These are phyloP conservation scores for Kazachstania bromeliacearum DNA, from an alignment of 805 yeast species.

Conservation along the genomic window DNA sequence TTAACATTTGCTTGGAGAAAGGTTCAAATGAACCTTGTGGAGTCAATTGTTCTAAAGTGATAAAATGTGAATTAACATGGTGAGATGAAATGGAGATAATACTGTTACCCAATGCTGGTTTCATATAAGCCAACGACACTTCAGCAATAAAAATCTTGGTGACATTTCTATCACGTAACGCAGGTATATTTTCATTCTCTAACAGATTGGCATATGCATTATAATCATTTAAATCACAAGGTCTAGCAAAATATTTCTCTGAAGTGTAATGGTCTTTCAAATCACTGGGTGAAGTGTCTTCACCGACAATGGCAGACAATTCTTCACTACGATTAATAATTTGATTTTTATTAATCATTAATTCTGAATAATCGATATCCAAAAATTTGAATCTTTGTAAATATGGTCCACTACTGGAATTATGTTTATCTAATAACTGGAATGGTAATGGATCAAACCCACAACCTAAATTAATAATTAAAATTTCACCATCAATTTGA, in stretches of 20 bases:
- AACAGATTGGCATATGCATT: conserved; percentile 28
- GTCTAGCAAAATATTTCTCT: conserved; percentile 44
- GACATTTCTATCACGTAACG: conserved; percentile 20
- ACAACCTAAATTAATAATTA: conserved; percentile 65
- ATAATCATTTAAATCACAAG: conserved; percentile 55
- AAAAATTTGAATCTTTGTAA: conserved; percentile 39
- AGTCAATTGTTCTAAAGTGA: conserved; percentile 60
- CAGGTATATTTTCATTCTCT: conserved; percentile 5
- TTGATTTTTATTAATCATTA: conserved; percentile 45
- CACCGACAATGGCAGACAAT: conserved; percentile 37
- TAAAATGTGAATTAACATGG: conserved; percentile 46
- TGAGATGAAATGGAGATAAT: conserved; percentile 40
- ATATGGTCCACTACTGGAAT: conserved; percentile 21
- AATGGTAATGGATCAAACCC: conserved; percentile 64
- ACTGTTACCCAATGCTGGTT: conserved; percentile 52
- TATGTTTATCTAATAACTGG: conserved; percentile 34
- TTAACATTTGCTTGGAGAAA: conserved; percentile 65
- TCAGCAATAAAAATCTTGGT: conserved; percentile 64
- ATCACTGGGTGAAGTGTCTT: conserved; percentile 6
- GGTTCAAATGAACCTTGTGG: conserved; percentile 58
- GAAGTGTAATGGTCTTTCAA: conserved; percentile 30
- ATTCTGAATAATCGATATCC: conserved; percentile 70
- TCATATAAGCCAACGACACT: conserved; percentile 76
- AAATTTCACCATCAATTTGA: conserved; percentile 22
- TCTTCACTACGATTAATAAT: conserved; percentile 44